Evolutionary conservation across 148 eudicot genomes (phyloP), one percentile per base, ranked within the genome.

Genomic region (Amaranthus hypochondriacus): DNA sequence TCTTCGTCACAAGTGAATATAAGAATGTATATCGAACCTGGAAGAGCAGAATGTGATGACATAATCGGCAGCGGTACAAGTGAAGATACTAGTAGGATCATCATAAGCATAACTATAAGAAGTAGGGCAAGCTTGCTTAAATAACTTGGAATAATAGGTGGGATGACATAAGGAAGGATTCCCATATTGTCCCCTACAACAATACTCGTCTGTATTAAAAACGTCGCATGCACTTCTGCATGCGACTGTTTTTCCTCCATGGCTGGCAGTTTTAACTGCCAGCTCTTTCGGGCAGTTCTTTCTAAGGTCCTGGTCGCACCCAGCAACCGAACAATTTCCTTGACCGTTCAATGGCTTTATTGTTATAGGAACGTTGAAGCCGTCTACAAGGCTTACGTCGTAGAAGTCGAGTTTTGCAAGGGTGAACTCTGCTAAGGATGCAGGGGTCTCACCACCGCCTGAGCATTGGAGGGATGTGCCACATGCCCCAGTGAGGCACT

Each of bases 341-440:
- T 12, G 43, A 2, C 92, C 94, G 48, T 87, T 71, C 0, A 89
- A 48, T 0, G 98, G 92, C 9, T 77, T 82, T 5, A 93, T 88
- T 0, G 60, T 69, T 51, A 93, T 54, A 0, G 96, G 96, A 15
- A 93, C n/a, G 80, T 93, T 93, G 81, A 87, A 93, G 0, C 98
- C 98, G 60, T 93, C 98, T 7, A 93, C 98, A 2, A 93, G 89
- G 80, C 98, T 93, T 14, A 93, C 98, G 69, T 93, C 98, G 78
- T 93, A 93, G 76, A 81, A 93, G 57, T 90, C 94, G 2, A 58
- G 5, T 3, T 66, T 9, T 1, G 88, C 88, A 2, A 93, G 90
- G 53, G 93, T 90, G 74, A 93, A 90, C 76, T 92, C 98, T 3
- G 91, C 98, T n/a, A 88, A 76, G 0, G 91, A 74, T 47, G 87